These are phyloP conservation scores for Osmozyma mogii DNA, from an alignment of 805 yeast species.

Conservation along the genomic window DNA sequence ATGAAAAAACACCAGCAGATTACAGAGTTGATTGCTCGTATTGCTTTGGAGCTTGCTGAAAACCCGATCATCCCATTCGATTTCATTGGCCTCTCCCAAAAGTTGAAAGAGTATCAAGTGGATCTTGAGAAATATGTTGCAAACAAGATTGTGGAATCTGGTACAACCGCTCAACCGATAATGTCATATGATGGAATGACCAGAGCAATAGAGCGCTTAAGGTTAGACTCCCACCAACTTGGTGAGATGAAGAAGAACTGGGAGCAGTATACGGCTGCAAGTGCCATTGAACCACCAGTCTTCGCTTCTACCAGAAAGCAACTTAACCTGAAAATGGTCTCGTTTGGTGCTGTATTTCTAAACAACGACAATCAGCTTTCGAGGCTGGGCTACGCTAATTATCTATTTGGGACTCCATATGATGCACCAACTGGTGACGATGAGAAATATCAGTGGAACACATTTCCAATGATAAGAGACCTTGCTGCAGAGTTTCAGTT, in stretches of 20 bases:
- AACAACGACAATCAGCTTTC: slow-evolving; percentile 34
- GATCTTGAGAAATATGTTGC: slow-evolving; percentile 39
- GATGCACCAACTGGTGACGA: slow-evolving; percentile 38
- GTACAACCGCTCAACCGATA: slow-evolving; percentile 8
- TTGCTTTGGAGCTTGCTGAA: slow-evolving; percentile 58
- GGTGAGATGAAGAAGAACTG: slow-evolving; percentile 56
- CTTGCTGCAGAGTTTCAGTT: slow-evolving; percentile 33
- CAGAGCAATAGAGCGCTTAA: slow-evolving; percentile 18
- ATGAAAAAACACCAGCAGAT: slow-evolving; percentile 50
- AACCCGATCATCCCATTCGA: slow-evolving; percentile 71
- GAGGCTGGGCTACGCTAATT: slow-evolving; percentile 62
- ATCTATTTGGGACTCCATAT: slow-evolving; percentile 61
- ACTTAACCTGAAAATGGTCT: slow-evolving; percentile 65
- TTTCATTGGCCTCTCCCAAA: slow-evolving; percentile 38
- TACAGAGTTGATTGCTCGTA: slow-evolving; percentile 45
- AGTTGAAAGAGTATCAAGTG: slow-evolving; percentile 34
- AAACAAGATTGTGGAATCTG: slow-evolving; percentile 1
- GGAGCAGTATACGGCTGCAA: slow-evolving; percentile 35
- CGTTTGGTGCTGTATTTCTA: slow-evolving; percentile 48
- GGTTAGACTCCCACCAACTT: slow-evolving; percentile 35
- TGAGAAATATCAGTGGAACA: slow-evolving; percentile 43
- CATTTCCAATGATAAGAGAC: slow-evolving; percentile 75
- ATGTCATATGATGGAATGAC: slow-evolving; percentile 19
- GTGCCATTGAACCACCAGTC: slow-evolving; percentile 66
- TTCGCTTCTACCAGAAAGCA: slow-evolving; percentile 67